Evolutionary conservation across 1,284 basidiomycete genomes (phyloP), one percentile per base, ranked within the genome.

Genomic region (Ustilago xerochloae): DNA sequence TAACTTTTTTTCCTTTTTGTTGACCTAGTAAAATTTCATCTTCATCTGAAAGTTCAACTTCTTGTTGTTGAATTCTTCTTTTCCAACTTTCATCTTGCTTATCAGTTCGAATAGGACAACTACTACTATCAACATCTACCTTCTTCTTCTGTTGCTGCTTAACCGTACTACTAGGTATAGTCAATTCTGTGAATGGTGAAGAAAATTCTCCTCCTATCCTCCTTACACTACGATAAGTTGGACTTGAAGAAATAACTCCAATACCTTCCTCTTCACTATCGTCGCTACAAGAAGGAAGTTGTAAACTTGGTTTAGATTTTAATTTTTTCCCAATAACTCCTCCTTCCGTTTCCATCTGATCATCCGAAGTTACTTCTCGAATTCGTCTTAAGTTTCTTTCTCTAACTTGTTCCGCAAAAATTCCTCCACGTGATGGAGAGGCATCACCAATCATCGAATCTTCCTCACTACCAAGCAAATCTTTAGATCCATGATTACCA

Each of bases 331-430:
- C 6, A 53, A n/a, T 32, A 5, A 4, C 26, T 39, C 36, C n/a
- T 18, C 18, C 36, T 18, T 43, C 51, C 15, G 28, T 53, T 38
- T 69, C 56, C n/a, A n/a, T n/a, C n/a, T n/a, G n/a, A n/a, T n/a
- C n/a, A n/a, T n/a, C n/a, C n/a, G n/a, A n/a, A n/a, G n/a, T n/a
- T n/a, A n/a, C n/a, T n/a, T 15, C 63, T 45, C 15, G 55, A 54
- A 8, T n/a, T n/a, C 63, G 68, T 32, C 68, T 28, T 3, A 56
- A 20, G 6, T 53, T 38, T 50, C 63, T 45, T 13, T 63, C 54
- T 24, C 52, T 46, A 10, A 73, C 48, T 50, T 75, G 48, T 1
- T 63, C 67, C 8, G 67, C 72, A 29, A 75, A 75, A 3, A 75
- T 20, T 6, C 72, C 72, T n/a, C n/a, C n/a, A n/a, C n/a, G n/a